Conservation (phyloP, 768 basidiomycete genomes). For the Leccinum variicolor region DNA sequence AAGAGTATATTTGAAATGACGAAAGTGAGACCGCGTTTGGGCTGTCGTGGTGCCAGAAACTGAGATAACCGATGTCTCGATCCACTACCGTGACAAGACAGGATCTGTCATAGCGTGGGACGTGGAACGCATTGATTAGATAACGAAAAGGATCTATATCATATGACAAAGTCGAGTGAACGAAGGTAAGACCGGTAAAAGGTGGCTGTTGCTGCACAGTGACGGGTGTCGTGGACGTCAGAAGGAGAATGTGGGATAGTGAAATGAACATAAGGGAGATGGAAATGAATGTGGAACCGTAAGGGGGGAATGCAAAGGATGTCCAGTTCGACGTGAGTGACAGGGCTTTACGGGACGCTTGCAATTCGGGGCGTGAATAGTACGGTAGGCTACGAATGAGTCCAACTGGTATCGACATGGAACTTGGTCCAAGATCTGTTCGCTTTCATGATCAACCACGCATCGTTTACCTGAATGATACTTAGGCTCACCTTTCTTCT, state of each 20-base stretch:
- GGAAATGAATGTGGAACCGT: not conserved
- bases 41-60: not conserved
- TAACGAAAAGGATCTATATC: not conserved
- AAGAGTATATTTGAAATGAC: not conserved
- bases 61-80: not conserved
- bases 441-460: not conserved
- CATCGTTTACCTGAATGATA: not conserved
- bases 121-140: not conserved
- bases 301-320: not conserved
- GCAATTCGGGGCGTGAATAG: too few relatives aligned
- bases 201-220: not conserved
- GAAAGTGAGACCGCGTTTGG: not conserved
- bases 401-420: not conserved
- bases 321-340: not conserved
- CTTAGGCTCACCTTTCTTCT: not conserved
- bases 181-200: not conserved
- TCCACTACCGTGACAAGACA: not conserved
- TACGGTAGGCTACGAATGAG: too few relatives aligned
- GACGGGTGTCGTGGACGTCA: not conserved
- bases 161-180: not conserved
- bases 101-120: not conserved
- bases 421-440: not conserved
- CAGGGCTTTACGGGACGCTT: too few relatives aligned
- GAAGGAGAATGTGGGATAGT: not conserved
- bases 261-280: not conserved